Evolutionary conservation across 768 basidiomycete genomes (phyloP).

Genomic region (Lactarius vividus): DNA sequence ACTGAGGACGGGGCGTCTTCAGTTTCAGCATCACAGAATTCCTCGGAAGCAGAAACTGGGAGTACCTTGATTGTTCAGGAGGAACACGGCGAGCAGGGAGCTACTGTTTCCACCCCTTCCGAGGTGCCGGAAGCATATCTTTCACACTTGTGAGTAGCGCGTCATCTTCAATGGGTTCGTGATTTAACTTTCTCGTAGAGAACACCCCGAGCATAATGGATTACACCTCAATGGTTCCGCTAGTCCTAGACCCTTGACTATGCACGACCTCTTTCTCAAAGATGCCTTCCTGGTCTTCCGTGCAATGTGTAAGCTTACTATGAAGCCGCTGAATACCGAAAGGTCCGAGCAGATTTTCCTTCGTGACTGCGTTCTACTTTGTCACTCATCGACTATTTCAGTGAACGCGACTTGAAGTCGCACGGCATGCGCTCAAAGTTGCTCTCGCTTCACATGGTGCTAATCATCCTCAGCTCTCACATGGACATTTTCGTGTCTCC

Average conservation of each 20-base stretch:
- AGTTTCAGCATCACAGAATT: not conserved
- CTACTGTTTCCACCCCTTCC: not conserved
- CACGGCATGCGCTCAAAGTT: constrained; percentile 97
- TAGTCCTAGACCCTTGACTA: constrained; percentile 50
- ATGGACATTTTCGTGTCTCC: constrained; percentile 89
- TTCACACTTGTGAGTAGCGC: constrained; percentile 12
- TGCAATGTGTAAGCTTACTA: constrained; percentile 94
- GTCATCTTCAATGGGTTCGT: too few relatives aligned
- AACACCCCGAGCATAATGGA: constrained; percentile 5
- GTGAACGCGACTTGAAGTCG: constrained; percentile 93
- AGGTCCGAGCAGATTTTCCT: constrained; percentile 51
- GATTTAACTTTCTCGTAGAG: constrained; percentile 10
- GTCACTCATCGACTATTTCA: constrained; percentile 36
- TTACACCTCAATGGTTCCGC: constrained; percentile 26
- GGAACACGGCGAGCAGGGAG: not conserved
- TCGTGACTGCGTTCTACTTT: not conserved
- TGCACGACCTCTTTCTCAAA: constrained; percentile 91
- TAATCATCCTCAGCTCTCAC: constrained; percentile 89
- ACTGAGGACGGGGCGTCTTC: not conserved
- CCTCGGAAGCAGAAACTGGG: constrained; percentile 5
- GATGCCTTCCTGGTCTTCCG: constrained; percentile 98
- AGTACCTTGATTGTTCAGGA: constrained; percentile 4
- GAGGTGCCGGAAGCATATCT: not conserved
- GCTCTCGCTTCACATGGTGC: constrained; percentile 88
- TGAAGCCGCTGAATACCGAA: constrained; percentile 94